A percentile compares a stretch with the other conserved stretches of the same genome.
Conservation (phyloP, 2,329 filamentous ascomycete species). For the Fusarium sp. region DNA sequence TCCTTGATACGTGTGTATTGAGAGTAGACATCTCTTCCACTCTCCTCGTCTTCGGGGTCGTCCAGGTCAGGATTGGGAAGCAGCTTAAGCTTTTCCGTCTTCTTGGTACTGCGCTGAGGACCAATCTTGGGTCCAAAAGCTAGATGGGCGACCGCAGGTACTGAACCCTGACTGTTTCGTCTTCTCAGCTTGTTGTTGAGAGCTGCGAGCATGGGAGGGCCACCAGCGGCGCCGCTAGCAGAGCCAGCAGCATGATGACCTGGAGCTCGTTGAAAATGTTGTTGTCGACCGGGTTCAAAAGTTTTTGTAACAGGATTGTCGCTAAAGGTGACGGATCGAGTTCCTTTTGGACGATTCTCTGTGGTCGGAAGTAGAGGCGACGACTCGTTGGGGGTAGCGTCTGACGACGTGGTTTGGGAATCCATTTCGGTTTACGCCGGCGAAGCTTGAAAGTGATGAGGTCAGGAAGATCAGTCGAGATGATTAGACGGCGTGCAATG, state of each 20-base stretch:
- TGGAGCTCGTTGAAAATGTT: slow-evolving; percentile 45
- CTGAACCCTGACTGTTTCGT: slow-evolving; percentile 80
- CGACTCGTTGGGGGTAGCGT: slow-evolving; percentile 46
- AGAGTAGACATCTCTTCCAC: slow-evolving; percentile 93
- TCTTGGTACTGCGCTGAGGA: slow-evolving; percentile 94
- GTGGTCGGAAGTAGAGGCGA: slow-evolving; percentile 52
- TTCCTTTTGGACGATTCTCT: slow-evolving; percentile 56
- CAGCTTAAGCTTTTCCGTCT: slow-evolving; percentile 96
- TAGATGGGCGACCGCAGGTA: slow-evolving; percentile 52
- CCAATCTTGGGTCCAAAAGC: slow-evolving; percentile 77
- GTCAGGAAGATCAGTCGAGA: slow-evolving; percentile 6
- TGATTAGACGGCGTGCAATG: slow-evolving; percentile 15
- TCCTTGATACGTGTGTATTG: slow-evolving; percentile 99
- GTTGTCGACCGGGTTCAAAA: slow-evolving; percentile 61
- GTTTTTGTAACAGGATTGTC: slow-evolving; percentile 73
- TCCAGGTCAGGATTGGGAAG: slow-evolving; percentile 88
- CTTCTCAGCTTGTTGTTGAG: slow-evolving; percentile 89
- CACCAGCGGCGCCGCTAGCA: slow-evolving; percentile 51
- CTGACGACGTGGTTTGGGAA: slow-evolving; percentile 37
- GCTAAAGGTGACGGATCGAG: slow-evolving; percentile 81
- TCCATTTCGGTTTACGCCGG: slow-evolving; percentile 41
- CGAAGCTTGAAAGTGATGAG: slow-evolving; percentile 18
- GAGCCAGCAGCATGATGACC: slow-evolving; percentile 45
- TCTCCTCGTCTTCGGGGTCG: slow-evolving; percentile 86
- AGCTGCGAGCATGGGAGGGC: slow-evolving; percentile 74